Evolutionary conservation across 352 stramenopile species (phyloP).

Genomic region (Plasmopara viticola): DNA sequence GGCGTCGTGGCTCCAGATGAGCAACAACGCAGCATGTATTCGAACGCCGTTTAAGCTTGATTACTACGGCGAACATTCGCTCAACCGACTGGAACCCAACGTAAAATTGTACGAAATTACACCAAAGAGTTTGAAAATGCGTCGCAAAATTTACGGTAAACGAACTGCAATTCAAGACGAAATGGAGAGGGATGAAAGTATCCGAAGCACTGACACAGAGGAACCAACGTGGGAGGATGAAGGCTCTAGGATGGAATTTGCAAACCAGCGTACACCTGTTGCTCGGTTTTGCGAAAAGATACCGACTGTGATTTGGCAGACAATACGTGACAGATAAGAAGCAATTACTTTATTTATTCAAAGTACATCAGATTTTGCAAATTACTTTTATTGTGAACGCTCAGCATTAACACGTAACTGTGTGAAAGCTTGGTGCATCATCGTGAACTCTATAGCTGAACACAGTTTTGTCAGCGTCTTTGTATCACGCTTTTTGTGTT

Average conservation of each 20-base stretch:
- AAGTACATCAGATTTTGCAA: conserved; percentile 12
- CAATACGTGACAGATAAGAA: conserved; percentile 23
- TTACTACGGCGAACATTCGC: conserved; percentile 40
- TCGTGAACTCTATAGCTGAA: conserved; percentile 10
- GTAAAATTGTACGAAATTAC: conserved; percentile 59
- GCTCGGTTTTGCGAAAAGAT: conserved; percentile 33
- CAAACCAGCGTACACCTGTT: conserved; percentile 32
- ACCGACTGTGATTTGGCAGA: conserved; percentile 32
- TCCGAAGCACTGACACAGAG: conserved; percentile 18
- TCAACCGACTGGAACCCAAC: conserved; percentile 45
- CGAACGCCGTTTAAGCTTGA: conserved; percentile 40
- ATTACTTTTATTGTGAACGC: conserved; percentile 17
- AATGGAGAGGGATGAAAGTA: conserved; percentile 18
- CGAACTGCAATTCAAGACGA: conserved; percentile 29
- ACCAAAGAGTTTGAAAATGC: conserved; percentile 43
- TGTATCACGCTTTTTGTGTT: conserved; percentile 48
- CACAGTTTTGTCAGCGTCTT: conserved; percentile 30
- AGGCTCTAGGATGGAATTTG: conserved; percentile 27
- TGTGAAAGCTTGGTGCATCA: conserved; percentile 9
- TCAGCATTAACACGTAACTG: conserved; percentile 12
- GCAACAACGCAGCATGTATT: conserved; percentile 32
- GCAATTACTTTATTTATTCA: conserved; percentile 31
- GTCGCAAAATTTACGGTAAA: conserved; percentile 50
- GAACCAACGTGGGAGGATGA: conserved; percentile 42
- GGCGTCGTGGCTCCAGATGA: conserved; percentile 36